These are phyloP conservation scores for Hypoxylon sp. DNA, from an alignment of 2,329 filamentous ascomycete species.

Conservation along the genomic window DNA sequence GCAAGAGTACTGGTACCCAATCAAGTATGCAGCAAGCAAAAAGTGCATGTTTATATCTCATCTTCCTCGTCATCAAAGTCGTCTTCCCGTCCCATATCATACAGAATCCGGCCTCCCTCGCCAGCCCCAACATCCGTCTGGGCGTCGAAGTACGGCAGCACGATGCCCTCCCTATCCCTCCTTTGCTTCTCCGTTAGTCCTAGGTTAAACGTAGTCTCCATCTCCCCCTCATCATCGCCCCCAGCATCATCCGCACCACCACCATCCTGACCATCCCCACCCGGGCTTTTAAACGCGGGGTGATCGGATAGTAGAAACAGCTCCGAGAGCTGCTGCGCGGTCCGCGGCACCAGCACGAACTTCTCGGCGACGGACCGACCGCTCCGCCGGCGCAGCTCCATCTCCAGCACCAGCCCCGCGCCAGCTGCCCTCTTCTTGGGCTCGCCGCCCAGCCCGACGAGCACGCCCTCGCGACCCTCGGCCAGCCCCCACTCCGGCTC, in stretches of 20 bases:
- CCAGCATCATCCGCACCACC: constrained; percentile 42
- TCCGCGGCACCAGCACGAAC: constrained; percentile 59
- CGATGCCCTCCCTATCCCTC: constrained; percentile 84
- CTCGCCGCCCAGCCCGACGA: constrained; percentile 67
- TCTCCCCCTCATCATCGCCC: constrained; percentile 52
- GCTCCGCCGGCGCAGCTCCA: constrained; percentile 86
- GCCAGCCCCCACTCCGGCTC: constrained; percentile 81
- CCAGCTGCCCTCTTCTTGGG: constrained; percentile 4
- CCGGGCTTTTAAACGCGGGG: constrained; percentile 67
- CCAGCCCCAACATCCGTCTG: constrained; percentile 81
- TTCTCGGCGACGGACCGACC: constrained; percentile 78
- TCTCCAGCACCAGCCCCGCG: constrained; percentile 74
- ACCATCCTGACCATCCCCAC: constrained; percentile 36
- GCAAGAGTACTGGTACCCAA: too few species aligned
- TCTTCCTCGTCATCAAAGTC: constrained; percentile 89
- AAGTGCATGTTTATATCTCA: constrained; percentile 43
- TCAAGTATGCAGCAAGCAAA: too few species aligned
- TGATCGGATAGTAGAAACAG: constrained; percentile 78
- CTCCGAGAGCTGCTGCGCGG: constrained; percentile 42
- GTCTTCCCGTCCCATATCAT: constrained; percentile 96
- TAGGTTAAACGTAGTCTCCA: constrained; percentile 83
- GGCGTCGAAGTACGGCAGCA: constrained; percentile 95
- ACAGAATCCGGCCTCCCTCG: constrained; percentile 91
- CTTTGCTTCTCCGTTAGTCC: constrained; percentile 91
- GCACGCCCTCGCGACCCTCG: constrained; percentile 79